Evolutionary conservation across 2,329 filamentous ascomycete genomes (phyloP).

Genomic region (Myriosclerotinia duriaeana): DNA sequence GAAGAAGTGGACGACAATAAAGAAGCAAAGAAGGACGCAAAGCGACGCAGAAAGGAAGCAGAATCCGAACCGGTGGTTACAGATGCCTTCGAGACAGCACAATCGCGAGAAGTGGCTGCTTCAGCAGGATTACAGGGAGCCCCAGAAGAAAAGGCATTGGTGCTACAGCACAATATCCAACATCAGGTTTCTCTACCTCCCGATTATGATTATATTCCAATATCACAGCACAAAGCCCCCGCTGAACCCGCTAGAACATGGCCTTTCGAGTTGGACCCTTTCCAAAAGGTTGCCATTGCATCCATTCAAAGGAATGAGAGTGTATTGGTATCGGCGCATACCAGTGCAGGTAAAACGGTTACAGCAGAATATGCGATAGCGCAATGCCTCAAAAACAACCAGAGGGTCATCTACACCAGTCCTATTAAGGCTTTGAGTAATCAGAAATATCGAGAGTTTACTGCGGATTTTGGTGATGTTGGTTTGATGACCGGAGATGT

Average conservation of each 20-base stretch:
- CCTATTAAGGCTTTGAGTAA: slow-evolving; percentile 99
- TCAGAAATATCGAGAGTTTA: slow-evolving; percentile 97
- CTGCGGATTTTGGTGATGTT: slow-evolving; percentile 92
- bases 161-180: slow-evolving; percentile 94
- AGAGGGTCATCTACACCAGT: slow-evolving; percentile 98
- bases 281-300: slow-evolving; percentile 90
- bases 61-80: slow-evolving; percentile 77
- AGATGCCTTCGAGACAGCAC: slow-evolving; percentile 91
- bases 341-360: slow-evolving; percentile 95
- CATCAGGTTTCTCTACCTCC: slow-evolving; percentile 95
- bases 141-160: slow-evolving; percentile 56
- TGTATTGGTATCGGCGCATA: slow-evolving; percentile 94
- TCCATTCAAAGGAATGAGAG: slow-evolving; percentile 97
- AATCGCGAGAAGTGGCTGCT: slow-evolving; percentile 84
- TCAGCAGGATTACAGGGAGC: slow-evolving; percentile 39
- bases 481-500: slow-evolving; percentile 99
- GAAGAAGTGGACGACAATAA: slow-evolving; percentile 44
- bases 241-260: slow-evolving; percentile 80
- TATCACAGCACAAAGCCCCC: slow-evolving; percentile 90
- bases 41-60: slow-evolving; percentile 64
- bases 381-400: slow-evolving; percentile 94
- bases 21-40: slow-evolving; percentile 53
- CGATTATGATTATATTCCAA: slow-evolving; percentile 91
- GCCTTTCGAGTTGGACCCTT: slow-evolving; percentile 91
- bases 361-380: slow-evolving; percentile 98